These are phyloP conservation scores for Scytalidium sp. DNA, from an alignment of 2,329 filamentous ascomycete genomes.

Conservation along the genomic window DNA sequence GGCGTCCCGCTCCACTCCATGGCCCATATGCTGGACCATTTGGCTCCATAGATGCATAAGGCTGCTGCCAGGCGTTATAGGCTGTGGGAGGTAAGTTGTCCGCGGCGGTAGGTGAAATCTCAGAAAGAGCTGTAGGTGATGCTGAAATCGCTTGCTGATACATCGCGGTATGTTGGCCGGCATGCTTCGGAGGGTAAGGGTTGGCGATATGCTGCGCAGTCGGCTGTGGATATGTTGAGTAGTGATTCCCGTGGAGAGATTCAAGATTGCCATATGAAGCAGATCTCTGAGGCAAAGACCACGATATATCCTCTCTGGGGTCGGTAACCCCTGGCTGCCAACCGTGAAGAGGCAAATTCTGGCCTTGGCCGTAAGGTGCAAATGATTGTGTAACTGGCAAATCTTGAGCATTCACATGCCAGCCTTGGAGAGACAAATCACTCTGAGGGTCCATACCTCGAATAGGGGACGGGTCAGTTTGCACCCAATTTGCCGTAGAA, in stretches of 20 bases:
- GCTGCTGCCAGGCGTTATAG: slow-evolving; percentile 24
- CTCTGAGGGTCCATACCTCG: slow-evolving; percentile 34
- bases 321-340: slow-evolving; percentile 25
- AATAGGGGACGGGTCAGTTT: slow-evolving; percentile 37
- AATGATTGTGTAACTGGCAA: slow-evolving; percentile 49
- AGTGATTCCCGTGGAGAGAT: slow-evolving; percentile 23
- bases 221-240: slow-evolving; percentile 18
- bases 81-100: slow-evolving; percentile 15
- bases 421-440: slow-evolving; percentile 39
- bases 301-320: slow-evolving; percentile 25
- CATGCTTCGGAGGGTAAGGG: slow-evolving; percentile 21
- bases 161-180: slow-evolving; percentile 20
- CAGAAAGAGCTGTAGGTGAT: slow-evolving; percentile 14
- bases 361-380: slow-evolving; percentile 42
- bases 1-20: slow-evolving; percentile 18
- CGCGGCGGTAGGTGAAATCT: slow-evolving; percentile 18
- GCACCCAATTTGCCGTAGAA: slow-evolving; percentile 34
- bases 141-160: slow-evolving; percentile 24
- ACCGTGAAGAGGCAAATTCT: slow-evolving; percentile 21
- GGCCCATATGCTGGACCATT: slow-evolving; percentile 16
- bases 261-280: slow-evolving; percentile 30
- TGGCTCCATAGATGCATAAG: slow-evolving; percentile 24
- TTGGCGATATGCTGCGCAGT: slow-evolving; percentile 15
- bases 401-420: slow-evolving; percentile 48
- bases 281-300: slow-evolving; percentile 28